phyloP scores from a whole-genome alignment of 2,329 filamentous ascomycete genomes.

The Fusarium nodosum region DNA sequence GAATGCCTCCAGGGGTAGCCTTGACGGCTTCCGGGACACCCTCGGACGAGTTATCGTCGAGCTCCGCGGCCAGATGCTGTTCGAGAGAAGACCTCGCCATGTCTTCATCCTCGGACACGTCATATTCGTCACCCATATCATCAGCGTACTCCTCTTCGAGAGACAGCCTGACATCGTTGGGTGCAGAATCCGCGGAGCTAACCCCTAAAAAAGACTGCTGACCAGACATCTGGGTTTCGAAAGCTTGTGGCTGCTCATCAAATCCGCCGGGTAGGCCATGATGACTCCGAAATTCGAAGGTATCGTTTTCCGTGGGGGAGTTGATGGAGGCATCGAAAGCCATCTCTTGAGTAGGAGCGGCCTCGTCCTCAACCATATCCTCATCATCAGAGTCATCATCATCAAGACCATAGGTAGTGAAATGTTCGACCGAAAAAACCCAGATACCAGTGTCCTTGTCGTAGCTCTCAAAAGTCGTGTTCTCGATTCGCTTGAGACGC shows the following conservation, averaged over 20 bases:
- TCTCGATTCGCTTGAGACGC: conserved; percentile 80
- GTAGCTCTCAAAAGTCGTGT: conserved; percentile 87
- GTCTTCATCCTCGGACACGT: conserved; percentile 76
- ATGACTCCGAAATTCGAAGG: conserved; percentile 67
- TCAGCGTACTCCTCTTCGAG: conserved; percentile 68
- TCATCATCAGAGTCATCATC: conserved; percentile 77
- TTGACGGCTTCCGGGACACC: conserved; percentile 62
- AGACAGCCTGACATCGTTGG: conserved; percentile 70
- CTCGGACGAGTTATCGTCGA: conserved; percentile 68
- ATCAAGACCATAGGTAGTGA: conserved; percentile 92
- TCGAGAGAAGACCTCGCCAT: conserved; percentile 83
- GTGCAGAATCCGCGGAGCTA: conserved; percentile 86
- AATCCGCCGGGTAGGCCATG: conserved; percentile 83
- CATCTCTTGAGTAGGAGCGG: conserved; percentile 40
- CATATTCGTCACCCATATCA: conserved; percentile 81
- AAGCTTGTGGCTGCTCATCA: conserved; percentile 69
- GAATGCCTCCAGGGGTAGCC: conserved; percentile 69
- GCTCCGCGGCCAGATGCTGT: conserved; percentile 83
- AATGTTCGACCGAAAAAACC: conserved; percentile 95
- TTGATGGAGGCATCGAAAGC: conserved; percentile 42
- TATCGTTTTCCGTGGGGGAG: conserved; percentile 65
- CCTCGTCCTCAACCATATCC: conserved; percentile 34
- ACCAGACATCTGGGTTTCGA: conserved; percentile 68
- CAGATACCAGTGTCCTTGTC: conserved; percentile 84
- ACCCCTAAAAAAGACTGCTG: conserved; percentile 91